A percentile compares a stretch with the other conserved stretches of the same genome.
These are phyloP conservation scores for Pseudonitzschia delicatissima DNA, from an alignment of 108 stramenopile species.

Conservation along the genomic window DNA sequence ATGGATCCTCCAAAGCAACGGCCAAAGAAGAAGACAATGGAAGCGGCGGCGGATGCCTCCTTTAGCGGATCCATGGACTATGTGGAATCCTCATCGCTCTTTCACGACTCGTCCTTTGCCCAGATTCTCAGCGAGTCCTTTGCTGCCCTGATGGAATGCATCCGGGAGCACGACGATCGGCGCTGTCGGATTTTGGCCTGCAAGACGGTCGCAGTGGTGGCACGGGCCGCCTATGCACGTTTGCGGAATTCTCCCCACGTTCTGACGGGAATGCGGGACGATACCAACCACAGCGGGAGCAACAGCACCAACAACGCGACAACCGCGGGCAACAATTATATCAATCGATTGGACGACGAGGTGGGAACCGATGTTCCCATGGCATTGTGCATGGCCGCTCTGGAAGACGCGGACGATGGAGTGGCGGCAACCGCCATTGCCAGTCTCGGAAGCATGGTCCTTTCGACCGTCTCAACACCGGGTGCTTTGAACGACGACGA, in stretches of 20 bases:
- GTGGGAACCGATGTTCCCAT: slow-evolving; percentile 60
- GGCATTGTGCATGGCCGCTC: slow-evolving; percentile 45
- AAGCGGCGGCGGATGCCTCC: not conserved
- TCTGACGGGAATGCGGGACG: slow-evolving; percentile 21
- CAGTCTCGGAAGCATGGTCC: slow-evolving; percentile 54
- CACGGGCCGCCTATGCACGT: slow-evolving; percentile 46
- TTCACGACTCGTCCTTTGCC: slow-evolving; percentile 41
- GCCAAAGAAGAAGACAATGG: slow-evolving; percentile 16
- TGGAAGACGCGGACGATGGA: slow-evolving; percentile 69
- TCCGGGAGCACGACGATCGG: slow-evolving; percentile 44
- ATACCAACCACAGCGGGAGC: not conserved
- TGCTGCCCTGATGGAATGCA: slow-evolving; percentile 36
- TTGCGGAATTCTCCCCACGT: slow-evolving; percentile 44
- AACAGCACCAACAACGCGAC: slow-evolving; percentile 16
- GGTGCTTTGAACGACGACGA: slow-evolving; percentile 42
- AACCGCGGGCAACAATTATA: slow-evolving; percentile 2
- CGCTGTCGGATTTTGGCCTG: slow-evolving; percentile 49
- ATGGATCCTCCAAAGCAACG: slow-evolving; percentile 25
- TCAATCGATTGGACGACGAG: slow-evolving; percentile 57
- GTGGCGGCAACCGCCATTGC: slow-evolving; percentile 63
- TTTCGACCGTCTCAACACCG: slow-evolving; percentile 28
- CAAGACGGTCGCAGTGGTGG: slow-evolving; percentile 52
- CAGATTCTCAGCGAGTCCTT: slow-evolving; percentile 19
- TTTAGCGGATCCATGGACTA: slow-evolving; percentile 6
- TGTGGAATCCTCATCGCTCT: slow-evolving; percentile 26